phyloP scores from a whole-genome alignment of 2,329 filamentous ascomycete genomes.

The Fusarium sp. region DNA sequence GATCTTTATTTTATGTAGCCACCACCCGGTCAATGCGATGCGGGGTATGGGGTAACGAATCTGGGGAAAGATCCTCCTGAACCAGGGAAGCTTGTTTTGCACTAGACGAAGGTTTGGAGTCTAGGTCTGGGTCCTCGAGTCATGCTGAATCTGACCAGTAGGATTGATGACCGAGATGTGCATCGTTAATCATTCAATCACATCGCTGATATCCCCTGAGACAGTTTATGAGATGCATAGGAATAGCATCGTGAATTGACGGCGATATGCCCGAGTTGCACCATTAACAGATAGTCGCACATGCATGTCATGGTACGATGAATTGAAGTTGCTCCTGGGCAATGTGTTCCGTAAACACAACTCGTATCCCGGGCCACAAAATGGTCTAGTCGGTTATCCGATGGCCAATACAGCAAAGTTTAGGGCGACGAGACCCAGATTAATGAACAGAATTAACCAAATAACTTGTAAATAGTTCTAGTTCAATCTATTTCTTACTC shows the following conservation, averaged over 20 bases:
- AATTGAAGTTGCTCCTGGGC: neutral
- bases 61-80: slow-evolving; percentile 17
- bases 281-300: neutral
- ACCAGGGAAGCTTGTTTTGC: neutral
- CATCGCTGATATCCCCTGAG: neutral
- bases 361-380: neutral
- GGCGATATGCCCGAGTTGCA: neutral
- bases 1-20: slow-evolving; percentile 20
- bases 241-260: neutral
- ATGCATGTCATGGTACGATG: neutral
- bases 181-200: neutral
- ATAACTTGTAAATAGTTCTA: neutral
- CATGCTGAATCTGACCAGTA: neutral
- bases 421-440: neutral
- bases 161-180: slow-evolving; percentile 27
- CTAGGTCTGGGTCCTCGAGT: neutral
- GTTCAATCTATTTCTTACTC: neutral
- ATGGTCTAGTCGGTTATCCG: neutral
- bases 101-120: neutral
- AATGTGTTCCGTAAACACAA: neutral
- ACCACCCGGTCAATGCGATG: slow-evolving; percentile 6
- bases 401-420: neutral
- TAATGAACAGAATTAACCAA: neutral
- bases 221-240: neutral
- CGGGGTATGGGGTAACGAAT: slow-evolving; percentile 30